Evolutionary conservation across 225 moss, liverwort and hornwort genomes (phyloP).

Genomic region (Rhytidiadelphus loreus): DNA sequence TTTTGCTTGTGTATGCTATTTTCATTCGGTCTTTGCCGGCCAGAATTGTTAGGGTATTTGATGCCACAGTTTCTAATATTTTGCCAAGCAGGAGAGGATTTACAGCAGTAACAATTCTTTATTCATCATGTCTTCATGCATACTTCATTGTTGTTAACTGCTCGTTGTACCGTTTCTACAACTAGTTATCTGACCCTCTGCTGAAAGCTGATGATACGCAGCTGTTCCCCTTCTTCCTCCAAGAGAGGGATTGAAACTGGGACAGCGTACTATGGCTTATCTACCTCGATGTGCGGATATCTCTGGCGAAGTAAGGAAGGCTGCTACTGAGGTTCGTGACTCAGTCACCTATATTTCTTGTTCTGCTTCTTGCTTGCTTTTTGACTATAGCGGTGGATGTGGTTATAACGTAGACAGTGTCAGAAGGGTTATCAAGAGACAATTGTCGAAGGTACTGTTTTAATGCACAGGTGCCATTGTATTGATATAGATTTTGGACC

Average conservation of each 20-base stretch:
- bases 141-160: neutral
- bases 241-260: slow-evolving; percentile 83
- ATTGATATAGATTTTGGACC: slow-evolving; percentile 68
- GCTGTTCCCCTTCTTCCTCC: slow-evolving; percentile 83
- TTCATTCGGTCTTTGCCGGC: neutral
- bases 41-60: neutral
- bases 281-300: slow-evolving; percentile 87
- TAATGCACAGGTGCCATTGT: slow-evolving; percentile 16
- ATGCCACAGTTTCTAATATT: neutral
- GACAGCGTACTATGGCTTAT: slow-evolving; percentile 88
- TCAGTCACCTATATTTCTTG: neutral
- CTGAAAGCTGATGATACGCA: slow-evolving; percentile 16
- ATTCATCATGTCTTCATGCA: neutral
- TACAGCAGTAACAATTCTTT: neutral
- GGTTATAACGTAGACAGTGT: neutral
- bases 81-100: neutral
- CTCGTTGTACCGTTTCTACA: neutral
- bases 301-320: slow-evolving; percentile 65
- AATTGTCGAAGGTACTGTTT: slow-evolving; percentile 1
- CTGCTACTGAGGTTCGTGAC: slow-evolving; percentile 59
- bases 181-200: neutral
- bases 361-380: neutral
- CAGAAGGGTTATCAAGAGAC: neutral
- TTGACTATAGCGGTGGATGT: neutral
- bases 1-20: neutral